phyloP scores from a whole-genome alignment of 1,284 basidiomycete genomes.

The Cryptococcus floricola region DNA sequence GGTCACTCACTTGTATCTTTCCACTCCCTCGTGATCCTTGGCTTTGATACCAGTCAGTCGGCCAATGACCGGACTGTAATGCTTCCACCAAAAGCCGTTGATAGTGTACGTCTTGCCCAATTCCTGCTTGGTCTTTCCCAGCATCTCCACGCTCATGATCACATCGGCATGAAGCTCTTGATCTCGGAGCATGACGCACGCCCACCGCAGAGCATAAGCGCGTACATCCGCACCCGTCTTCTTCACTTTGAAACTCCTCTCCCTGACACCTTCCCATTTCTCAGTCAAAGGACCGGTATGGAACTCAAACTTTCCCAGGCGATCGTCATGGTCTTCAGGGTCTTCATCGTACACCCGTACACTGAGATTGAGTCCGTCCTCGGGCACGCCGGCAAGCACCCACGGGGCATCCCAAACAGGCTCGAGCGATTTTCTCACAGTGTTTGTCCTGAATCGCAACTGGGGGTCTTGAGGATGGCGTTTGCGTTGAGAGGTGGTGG shows the following conservation, averaged over 20 bases:
- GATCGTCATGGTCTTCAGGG: constrained; percentile 51
- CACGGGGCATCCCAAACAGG: constrained; percentile 51
- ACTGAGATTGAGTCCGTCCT: constrained; percentile 46
- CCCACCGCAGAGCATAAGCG: constrained; percentile 44
- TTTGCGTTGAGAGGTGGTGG: constrained; percentile 25
- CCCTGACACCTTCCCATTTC: constrained; percentile 21
- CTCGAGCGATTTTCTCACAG: constrained; percentile 46
- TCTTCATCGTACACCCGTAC: constrained; percentile 53
- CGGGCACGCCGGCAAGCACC: constrained; percentile 52
- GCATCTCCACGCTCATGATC: constrained; percentile 42
- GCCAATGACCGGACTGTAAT: constrained; percentile 45
- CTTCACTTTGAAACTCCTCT: constrained; percentile 40
- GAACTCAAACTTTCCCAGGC: constrained; percentile 48
- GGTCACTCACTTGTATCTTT: constrained; percentile 32
- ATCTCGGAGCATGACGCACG: constrained; percentile 9
- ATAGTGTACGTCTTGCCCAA: constrained; percentile 51
- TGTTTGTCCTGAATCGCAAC: constrained; percentile 50
- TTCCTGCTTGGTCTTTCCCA: constrained; percentile 45
- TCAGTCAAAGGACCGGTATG: constrained; percentile 27
- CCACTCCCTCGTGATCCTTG: constrained; percentile 23
- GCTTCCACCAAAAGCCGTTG: constrained; percentile 47
- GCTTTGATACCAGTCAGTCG: constrained; percentile 34
- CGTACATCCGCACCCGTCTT: constrained; percentile 48
- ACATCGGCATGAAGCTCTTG: constrained; percentile 27
- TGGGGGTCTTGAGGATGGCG: constrained; percentile 40